Evolutionary conservation across 176 grass and related monocot genomes (phyloP), one percentile per base, ranked within the genome.

Genomic region (Raddia distichophylla): DNA sequence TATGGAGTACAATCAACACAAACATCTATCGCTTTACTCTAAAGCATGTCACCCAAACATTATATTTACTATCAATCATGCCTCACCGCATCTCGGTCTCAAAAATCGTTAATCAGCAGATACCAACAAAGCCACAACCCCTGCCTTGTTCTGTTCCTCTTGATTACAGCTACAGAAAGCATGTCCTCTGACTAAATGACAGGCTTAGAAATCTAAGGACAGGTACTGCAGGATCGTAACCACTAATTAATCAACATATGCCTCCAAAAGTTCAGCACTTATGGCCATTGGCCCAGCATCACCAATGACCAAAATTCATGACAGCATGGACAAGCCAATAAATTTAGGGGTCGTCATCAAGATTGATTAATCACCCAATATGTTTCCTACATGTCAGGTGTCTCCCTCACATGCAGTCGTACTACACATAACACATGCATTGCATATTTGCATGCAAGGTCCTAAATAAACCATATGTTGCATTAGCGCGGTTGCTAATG

Each of bases 261-360:
- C 35, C 14, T 60, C 55, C 54, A 60, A 76, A 76, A 61, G 9
- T 8, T 58, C 51, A 33, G 8, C 20, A 61, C 16, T 10, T 51
- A 34, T 5, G 59, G 44, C n/a, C 60, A 62, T 42, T 73, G 69
- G 69, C 51, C 69, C 80, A 64, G n/a, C 59, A 17, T 33, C 65
- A 60, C 3, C 58, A 17, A 55, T 50, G 6, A 65, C 8, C 46
- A 44, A 73, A 64, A 82, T 74, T 43, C 45, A 64, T 42, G 10
- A 10, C 66, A 60, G 16, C 67, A 81, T 61, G 20, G 20, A 46
- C 54, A 72, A 44, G 64, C 10, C 57, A 73, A 74, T 53, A 42
- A 64, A n/a, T 43, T 72, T 49, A 54, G 14, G 32, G 70, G 69
- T 15, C 9, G n/a, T 19, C 67, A 51, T 60, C 67, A 18, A 50